Evolutionary conservation across 129 eudicot species (phyloP).

Genomic region (Oenanthe sinensis): DNA sequence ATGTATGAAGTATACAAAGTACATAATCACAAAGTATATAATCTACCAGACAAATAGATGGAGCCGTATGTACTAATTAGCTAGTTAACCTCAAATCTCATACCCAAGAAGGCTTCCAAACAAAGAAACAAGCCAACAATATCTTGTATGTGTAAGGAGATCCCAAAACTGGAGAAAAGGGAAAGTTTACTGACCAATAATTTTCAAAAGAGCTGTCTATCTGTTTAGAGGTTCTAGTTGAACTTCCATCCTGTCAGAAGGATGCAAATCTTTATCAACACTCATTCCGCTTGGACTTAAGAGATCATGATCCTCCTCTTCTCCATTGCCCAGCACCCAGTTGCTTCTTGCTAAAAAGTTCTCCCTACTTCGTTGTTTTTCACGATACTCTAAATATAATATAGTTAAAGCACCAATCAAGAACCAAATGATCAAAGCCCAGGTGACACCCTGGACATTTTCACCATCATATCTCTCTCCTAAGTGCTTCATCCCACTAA

Average conservation of each 20-base stretch:
- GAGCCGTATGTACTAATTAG: conserved; percentile 9
- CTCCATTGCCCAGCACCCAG: conserved; percentile 72
- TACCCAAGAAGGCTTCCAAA: conserved; percentile 20
- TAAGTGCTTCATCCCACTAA: conserved; percentile 82
- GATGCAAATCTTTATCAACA: conserved; percentile 32
- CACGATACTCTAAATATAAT: conserved; percentile 57
- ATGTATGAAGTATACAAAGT: conserved; percentile 25
- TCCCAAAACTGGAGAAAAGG: conserved; percentile 14
- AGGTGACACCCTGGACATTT: conserved; percentile 45
- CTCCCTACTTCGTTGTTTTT: conserved; percentile 27
- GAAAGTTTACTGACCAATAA: conserved; percentile 8
- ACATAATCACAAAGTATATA: conserved; percentile 18
- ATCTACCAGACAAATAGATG: conserved; percentile 16
- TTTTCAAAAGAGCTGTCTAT: conserved; percentile 26
- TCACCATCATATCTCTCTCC: conserved; percentile 79
- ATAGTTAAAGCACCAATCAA: conserved; percentile 34
- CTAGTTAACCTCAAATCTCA: conserved; percentile 7
- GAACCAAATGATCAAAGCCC: conserved; percentile 75
- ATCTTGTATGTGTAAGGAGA: conserved; percentile 7
- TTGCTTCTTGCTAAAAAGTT: conserved; percentile 39
- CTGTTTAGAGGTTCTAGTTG: conserved; percentile 67
- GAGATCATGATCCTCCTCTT: conserved; percentile 78
- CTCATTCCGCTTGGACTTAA: conserved; percentile 36
- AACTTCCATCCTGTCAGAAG: conserved; percentile 68
- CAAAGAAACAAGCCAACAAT: background rate